phyloP scores from a whole-genome alignment of 73 alveolate species.

The Urostyla sp. region DNA sequence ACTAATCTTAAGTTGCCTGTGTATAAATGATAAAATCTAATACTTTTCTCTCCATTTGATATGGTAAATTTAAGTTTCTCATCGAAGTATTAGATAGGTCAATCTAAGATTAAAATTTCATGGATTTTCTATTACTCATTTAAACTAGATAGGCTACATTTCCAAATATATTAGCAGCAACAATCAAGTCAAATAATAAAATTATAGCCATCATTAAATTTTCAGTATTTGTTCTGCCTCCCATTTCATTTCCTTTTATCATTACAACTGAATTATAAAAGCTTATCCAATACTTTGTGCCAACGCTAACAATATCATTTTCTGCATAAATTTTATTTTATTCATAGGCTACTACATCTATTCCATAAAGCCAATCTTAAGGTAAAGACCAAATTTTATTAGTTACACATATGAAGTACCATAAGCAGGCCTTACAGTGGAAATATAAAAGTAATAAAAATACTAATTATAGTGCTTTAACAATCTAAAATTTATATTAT shows the following conservation, averaged over 20 bases:
- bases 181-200: constrained; percentile 44
- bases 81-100: constrained; percentile 63
- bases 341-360: too few relatives aligned
- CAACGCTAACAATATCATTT: too few relatives aligned
- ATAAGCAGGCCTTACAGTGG: constrained; percentile 26
- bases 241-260: constrained; percentile 58
- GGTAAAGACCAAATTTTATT: constrained; percentile 30
- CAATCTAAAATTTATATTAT: constrained; percentile 35
- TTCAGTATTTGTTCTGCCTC: constrained; percentile 43
- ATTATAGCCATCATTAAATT: constrained; percentile 17
- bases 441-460: constrained; percentile 10
- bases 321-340: too few relatives aligned
- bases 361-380: too few relatives aligned
- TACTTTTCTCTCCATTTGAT: constrained; percentile 32
- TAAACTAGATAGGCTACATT: constrained; percentile 34
- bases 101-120: constrained; percentile 30
- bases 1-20: constrained; percentile 34
- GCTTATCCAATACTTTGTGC: constrained; percentile 44
- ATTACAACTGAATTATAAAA: constrained; percentile 56
- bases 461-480: constrained; percentile 28
- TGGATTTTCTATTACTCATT: constrained; percentile 46
- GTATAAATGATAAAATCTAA: constrained; percentile 29
- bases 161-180: constrained; percentile 53
- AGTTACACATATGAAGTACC: constrained; percentile 41
- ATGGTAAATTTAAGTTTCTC: constrained; percentile 39